Base-by-base conservation (phyloP, 192 early-diverging fungal genomes). In the Chytriomyces confervae region DNA sequence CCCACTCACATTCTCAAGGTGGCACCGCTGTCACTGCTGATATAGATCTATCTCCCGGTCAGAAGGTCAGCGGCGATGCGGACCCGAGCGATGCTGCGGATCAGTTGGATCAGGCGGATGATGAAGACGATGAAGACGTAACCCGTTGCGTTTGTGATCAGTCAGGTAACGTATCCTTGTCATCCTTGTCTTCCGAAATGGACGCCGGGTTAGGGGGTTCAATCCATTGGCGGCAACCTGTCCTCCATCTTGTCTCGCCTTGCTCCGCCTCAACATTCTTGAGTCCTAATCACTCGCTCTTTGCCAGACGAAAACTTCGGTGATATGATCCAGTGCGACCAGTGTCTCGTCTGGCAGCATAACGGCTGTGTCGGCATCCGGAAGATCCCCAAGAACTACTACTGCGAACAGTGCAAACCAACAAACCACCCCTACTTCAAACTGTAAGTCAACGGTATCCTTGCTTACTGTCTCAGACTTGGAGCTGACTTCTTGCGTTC, bases 281-380 rank as follows among this genome's bases (percentile, higher is more conserved):
- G 27, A 23, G 36, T 53, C 3, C 50, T 70, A 29, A 70, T 11
- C 10, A 11, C 20, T 20, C 53, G 16, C 53, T 57, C 20, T 57
- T 57, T 20, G 53, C 13, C 48, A 69, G 67, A 48, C 16, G 67
- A 69, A 18, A 44, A 69, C 47, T 84, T 82, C 62, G 86, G 85
- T 18, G 53, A 67, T 68, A 95, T 95, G 96, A 94, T 97, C 46
- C 94, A 97, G 81, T 97, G 96, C 84, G 96, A 97, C 76, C 87
- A 89, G 7, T 97, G 96, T 85, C 86, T 91, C 63, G 93, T 95
- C 5, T 97, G 96, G 96, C 96, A 97, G 82, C 96, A 97, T 79
- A 92, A 92, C 66, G 89, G 92, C n/a, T 97, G 96, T 84, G 92
- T 97, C 79, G 92, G 92, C 66, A 80, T 97, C 64, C 85, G 91